A percentile compares a stretch with the other conserved stretches of the same genome.
Conservation (phyloP, 2,329 filamentous ascomycete species). For the Phaeosphaeriaceae sp. region DNA sequence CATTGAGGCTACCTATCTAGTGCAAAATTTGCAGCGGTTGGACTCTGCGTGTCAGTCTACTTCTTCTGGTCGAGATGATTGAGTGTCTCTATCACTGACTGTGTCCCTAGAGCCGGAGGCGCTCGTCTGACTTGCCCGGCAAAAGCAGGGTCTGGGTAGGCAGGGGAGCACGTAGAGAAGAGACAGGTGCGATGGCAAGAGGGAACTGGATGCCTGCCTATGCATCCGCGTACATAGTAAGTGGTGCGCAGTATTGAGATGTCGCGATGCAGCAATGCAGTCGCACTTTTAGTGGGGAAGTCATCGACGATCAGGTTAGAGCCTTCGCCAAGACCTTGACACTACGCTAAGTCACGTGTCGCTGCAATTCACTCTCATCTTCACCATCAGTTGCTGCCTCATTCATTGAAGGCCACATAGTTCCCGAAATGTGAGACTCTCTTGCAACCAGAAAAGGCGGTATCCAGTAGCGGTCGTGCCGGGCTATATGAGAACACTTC, state of each 20-base stretch:
- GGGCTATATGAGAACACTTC: no score
- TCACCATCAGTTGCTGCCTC: background rate
- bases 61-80: slow-evolving; percentile 32
- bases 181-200: slow-evolving; percentile 30
- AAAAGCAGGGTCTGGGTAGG: slow-evolving; percentile 26
- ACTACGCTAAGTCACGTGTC: background rate
- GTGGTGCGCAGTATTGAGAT: slow-evolving; percentile 11
- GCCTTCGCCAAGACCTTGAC: slow-evolving; percentile 1
- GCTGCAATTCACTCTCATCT: background rate
- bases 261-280: slow-evolving; percentile 17
- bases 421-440: no score
- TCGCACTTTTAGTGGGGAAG: slow-evolving; percentile 6
- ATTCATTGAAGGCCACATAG: no score
- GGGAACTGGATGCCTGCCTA: background rate
- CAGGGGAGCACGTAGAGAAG: slow-evolving; percentile 35
- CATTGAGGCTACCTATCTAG: slow-evolving; percentile 15
- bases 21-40: slow-evolving; percentile 13
- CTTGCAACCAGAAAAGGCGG: no score
- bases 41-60: slow-evolving; percentile 38
- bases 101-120: slow-evolving; percentile 35
- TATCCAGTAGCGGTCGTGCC: no score
- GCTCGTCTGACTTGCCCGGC: slow-evolving; percentile 29
- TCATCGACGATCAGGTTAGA: slow-evolving; percentile 1
- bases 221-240: background rate
- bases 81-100: slow-evolving; percentile 48